Percentiles rank a stretch among this genome's conserved stretches.
These are phyloP conservation scores for Acacia melanoxylon DNA, from an alignment of 306 rosid genomes.

Conservation along the genomic window DNA sequence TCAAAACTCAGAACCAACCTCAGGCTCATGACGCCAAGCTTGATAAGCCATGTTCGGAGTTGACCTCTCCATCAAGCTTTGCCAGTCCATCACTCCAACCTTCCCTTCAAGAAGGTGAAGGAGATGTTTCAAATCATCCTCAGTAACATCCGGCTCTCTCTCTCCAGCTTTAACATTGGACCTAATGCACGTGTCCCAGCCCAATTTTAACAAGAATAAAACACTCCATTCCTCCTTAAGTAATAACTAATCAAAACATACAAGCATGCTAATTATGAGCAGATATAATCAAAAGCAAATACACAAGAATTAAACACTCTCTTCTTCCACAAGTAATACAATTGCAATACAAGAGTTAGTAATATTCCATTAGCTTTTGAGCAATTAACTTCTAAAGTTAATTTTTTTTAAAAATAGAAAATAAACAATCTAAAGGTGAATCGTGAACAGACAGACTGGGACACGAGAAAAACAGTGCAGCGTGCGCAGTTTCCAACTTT, in stretches of 20 bases:
- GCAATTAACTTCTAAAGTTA: not conserved
- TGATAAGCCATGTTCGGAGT: constrained; percentile 77
- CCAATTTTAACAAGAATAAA: constrained; percentile 36
- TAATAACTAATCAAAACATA: constrained; percentile 2
- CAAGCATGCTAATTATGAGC: constrained; percentile 1
- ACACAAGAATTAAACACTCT: constrained; percentile 19
- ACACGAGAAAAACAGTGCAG: not conserved
- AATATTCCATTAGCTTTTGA: not conserved
- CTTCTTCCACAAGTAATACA: constrained; percentile 17
- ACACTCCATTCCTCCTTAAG: constrained; percentile 5
- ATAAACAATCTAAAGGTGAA: not conserved
- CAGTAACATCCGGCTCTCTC: constrained; percentile 62
- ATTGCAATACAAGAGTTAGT: not conserved
- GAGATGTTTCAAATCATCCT: constrained; percentile 80
- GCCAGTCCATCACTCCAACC: constrained; percentile 85
- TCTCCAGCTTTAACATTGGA: constrained; percentile 41
- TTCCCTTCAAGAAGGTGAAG: constrained; percentile 74
- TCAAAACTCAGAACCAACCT: constrained; percentile 53
- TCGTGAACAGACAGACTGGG: not conserved
- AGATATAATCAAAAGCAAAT: not conserved
- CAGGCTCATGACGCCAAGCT: constrained; percentile 98
- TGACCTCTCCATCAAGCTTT: constrained; percentile 78
- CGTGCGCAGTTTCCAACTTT: not conserved
- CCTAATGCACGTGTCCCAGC: constrained; percentile 36
- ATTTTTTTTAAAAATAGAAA: not conserved